Percentiles rank a stretch among this genome's conserved stretches.
These are phyloP conservation scores for Petunia secreta DNA, from an alignment of 257 asterid species.

Conservation along the genomic window DNA sequence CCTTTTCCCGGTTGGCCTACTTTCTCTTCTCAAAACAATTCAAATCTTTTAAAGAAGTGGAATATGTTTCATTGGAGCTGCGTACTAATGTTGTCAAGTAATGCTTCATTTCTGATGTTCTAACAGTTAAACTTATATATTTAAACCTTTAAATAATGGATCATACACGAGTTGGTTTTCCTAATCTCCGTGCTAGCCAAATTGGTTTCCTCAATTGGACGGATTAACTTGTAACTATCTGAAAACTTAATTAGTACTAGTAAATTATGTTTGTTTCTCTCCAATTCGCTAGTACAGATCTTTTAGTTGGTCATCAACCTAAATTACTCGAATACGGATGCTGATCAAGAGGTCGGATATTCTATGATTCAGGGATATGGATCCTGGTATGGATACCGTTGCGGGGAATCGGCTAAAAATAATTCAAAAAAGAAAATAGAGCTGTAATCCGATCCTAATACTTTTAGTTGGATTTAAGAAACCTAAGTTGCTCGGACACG, in stretches of 20 bases:
- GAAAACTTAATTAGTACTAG: not conserved
- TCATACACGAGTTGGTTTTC: not conserved
- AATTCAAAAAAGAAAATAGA: no score
- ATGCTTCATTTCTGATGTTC: not conserved
- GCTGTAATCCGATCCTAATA: no score
- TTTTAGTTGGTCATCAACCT: conserved; percentile 18
- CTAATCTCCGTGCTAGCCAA: not conserved
- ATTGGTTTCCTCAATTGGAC: not conserved
- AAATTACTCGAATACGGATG: no score
- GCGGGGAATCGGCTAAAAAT: no score
- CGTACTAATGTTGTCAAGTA: not conserved
- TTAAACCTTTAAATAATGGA: not conserved
- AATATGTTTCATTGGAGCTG: not conserved
- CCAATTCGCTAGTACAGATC: not conserved
- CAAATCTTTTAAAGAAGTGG: not conserved
- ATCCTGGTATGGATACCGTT: no score
- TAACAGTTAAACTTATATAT: not conserved
- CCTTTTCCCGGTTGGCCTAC: not conserved
- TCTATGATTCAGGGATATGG: no score
- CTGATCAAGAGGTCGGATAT: no score
- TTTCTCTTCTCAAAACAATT: not conserved
- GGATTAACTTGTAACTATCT: not conserved
- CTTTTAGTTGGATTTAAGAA: no score
- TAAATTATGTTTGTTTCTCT: not conserved
- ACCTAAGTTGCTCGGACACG: no score